A percentile compares a stretch with the other conserved stretches of the same genome.
phyloP scores from a whole-genome alignment of 169 alveolate species.

The Cryptosporidium meleagridis region DNA sequence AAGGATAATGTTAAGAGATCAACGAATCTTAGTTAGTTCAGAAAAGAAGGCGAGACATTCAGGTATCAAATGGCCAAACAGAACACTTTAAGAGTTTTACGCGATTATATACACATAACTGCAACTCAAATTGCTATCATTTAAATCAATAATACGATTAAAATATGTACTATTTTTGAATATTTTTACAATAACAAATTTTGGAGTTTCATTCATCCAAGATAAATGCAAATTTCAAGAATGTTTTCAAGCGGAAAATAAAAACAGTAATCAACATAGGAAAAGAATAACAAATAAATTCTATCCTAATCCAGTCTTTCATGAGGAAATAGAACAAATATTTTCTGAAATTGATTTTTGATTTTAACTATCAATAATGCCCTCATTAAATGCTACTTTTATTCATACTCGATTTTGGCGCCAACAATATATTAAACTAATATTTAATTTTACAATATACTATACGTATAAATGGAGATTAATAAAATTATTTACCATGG shows the following conservation, averaged over 20 bases:
- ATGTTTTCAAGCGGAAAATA: background rate
- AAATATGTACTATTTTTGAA: no score
- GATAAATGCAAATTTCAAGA: background rate
- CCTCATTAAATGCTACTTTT: background rate
- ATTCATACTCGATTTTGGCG: background rate
- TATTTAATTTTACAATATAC: no score
- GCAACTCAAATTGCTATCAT: background rate
- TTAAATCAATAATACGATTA: no score
- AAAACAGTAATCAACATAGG: no score
- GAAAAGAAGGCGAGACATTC: background rate
- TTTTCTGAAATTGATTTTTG: no score
- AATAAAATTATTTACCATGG: background rate
- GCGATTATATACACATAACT: no score
- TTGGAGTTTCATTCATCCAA: background rate
- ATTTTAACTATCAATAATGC: no score
- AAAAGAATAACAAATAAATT: background rate
- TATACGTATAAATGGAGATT: background rate
- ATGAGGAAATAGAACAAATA: no score
- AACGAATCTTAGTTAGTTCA: constrained; percentile 5
- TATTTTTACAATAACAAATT: no score
- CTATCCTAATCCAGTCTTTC: no score
- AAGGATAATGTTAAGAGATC: constrained; percentile 86
- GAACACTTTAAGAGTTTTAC: background rate
- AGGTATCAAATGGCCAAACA: background rate
- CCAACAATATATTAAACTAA: background rate